Base-by-base conservation (phyloP, 352 stramenopile genomes). In the Stramenopiles sp. region DNA sequence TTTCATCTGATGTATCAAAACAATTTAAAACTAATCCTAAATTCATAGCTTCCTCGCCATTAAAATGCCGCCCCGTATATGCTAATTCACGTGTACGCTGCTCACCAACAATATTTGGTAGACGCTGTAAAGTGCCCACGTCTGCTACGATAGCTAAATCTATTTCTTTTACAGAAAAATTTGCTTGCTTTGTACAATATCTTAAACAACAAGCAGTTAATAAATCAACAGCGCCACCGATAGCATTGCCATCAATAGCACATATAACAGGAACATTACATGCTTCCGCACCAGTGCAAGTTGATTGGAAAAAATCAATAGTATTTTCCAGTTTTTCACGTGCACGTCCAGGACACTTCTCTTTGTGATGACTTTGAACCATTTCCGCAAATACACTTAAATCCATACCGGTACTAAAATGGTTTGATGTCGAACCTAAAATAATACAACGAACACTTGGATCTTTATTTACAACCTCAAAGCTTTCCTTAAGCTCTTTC, bases 81-180 rank as follows among this genome's bases (percentile, higher is more conserved):
- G 78, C 80, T 43, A 87, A 81, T 81, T 87, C 84, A 13, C 84
- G 83, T n/a, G n/a, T n/a, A n/a, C n/a, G n/a, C n/a, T n/a, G n/a
- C n/a, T n/a, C n/a, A n/a, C n/a, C n/a, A n/a, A n/a, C n/a, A 1
- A 86, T 79, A 77, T 84, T 83, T 30, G 85, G 84, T 31, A 87
- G 84, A 32, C 84, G n/a, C 82, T 87, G 84, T 31, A 87, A 74
- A n/a, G 84, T 87, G 78, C 84, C 84, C 6, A 87, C 80, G 80
- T 87, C 84, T 30, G 84, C 84, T 29, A 83, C 84, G 20, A 87
- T 31, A 33, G 84, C 84, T 43, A 87, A 80, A 31, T 85, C 84
- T 38, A 86, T 84, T 81, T 87, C 84, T 30, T 87, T 85, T 23
- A 87, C 82, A 78, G 73, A 85, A 63, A 87, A 87, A 1, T 63